These are phyloP conservation scores for Paecilomyces fulvus DNA, from an alignment of 2,329 filamentous ascomycete species.

Conservation along the genomic window DNA sequence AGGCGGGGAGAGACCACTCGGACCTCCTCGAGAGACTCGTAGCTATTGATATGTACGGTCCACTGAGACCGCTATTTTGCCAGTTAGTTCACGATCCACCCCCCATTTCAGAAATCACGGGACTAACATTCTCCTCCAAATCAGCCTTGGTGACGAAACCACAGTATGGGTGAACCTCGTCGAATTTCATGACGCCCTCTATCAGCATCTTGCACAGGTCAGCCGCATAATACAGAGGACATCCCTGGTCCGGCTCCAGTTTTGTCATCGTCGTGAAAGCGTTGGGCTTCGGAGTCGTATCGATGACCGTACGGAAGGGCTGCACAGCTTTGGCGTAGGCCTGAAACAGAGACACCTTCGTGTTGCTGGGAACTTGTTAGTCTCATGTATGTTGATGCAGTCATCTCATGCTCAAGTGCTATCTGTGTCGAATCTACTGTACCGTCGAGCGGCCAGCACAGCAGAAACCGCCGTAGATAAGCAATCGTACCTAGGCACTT, in stretches of 20 bases:
- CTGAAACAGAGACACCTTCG: slow-evolving; percentile 52
- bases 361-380: slow-evolving; percentile 40
- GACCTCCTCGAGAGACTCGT: slow-evolving; percentile 19
- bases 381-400: background rate
- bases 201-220: slow-evolving; percentile 46
- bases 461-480: background rate
- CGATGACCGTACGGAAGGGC: slow-evolving; percentile 46
- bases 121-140: slow-evolving; percentile 20
- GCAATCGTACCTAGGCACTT: slow-evolving; percentile 45
- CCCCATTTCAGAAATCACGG: background rate
- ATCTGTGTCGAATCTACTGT: background rate
- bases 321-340: slow-evolving; percentile 47
- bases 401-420: background rate
- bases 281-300: slow-evolving; percentile 43
- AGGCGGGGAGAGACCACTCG: slow-evolving; percentile 37
- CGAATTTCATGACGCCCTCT: slow-evolving; percentile 29
- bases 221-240: slow-evolving; percentile 49
- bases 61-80: slow-evolving; percentile 19
- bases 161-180: slow-evolving; percentile 24
- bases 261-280: slow-evolving; percentile 46
- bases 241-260: slow-evolving; percentile 50
- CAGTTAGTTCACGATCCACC: slow-evolving; percentile 4
- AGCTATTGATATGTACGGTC: slow-evolving; percentile 23
- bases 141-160: slow-evolving; percentile 28
- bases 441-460: background rate